Conservation (phyloP, 2,329 filamentous ascomycete species). For the Fusarium nodosum region DNA sequence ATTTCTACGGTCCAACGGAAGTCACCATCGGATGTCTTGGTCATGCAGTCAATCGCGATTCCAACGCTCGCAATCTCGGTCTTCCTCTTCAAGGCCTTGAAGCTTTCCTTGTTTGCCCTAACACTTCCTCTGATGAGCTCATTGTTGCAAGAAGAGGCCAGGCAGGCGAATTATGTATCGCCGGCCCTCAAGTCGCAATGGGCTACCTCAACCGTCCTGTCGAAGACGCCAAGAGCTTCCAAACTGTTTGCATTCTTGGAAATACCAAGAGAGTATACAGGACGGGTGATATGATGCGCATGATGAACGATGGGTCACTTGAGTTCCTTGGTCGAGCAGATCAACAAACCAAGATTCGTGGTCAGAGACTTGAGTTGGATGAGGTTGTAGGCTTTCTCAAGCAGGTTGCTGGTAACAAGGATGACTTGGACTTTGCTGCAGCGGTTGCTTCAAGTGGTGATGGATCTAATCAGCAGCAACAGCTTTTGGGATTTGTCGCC, state of each 20-base stretch:
- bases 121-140: accelerated
- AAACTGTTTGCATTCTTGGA: neutral
- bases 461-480: neutral
- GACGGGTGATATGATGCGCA: conserved; percentile 37
- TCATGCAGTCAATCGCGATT: conserved; percentile 10
- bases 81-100: conserved; percentile 21
- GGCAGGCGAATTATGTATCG: conserved; percentile 25
- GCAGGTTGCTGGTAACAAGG: neutral
- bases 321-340: conserved; percentile 28
- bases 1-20: conserved; percentile 34
- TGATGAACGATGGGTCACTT: conserved; percentile 28
- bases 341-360: conserved; percentile 35
- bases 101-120: neutral
- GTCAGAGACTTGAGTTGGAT: conserved; percentile 27
- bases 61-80: conserved; percentile 33
- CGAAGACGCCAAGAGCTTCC: conserved; percentile 27
- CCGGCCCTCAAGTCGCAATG: conserved; percentile 28
- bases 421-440: conserved; percentile 24
- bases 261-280: conserved; percentile 11
- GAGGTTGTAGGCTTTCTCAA: conserved; percentile 29
- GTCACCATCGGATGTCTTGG: conserved; percentile 31
- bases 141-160: conserved; percentile 12
- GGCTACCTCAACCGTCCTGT: conserved; percentile 24
- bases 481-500: conserved; percentile 8
- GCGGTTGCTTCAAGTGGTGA: conserved; percentile 7